Base-by-base conservation (phyloP, 1,284 basidiomycete species). In the Ceratobasidium sp. region DNA sequence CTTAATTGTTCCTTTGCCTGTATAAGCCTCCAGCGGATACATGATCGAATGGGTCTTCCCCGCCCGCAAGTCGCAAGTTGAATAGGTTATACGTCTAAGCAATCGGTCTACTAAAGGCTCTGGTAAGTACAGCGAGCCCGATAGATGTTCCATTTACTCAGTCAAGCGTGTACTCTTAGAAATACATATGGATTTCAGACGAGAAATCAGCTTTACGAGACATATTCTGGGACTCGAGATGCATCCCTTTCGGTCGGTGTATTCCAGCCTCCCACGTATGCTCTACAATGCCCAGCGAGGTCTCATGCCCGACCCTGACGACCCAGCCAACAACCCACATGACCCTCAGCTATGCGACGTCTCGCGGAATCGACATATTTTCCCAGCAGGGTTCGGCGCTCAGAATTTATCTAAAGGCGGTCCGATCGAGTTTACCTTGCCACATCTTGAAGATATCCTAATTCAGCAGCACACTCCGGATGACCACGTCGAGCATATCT, bases 401-500 rank as follows among this genome's bases (percentile, higher is more conserved):
- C n/a, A 16, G n/a, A 18, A 50, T 50, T 18, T 5, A n/a, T 50
- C 48, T n/a, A 50, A 50, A 16, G 20, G 6, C 48, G n/a, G 5
- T 27, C 55, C 62, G 8, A n/a, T 33, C 27, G 38, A 64, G 38
- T 64, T 44, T 62, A 62, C 62, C 27, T 41, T 44, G 10, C 20
- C 38, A 3, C 62, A 44, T 8, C 35, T 64, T 12, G 44, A 64
- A 27, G 20, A n/a, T n/a, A 38, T 64, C 16, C 44, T 64, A 6
- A 55, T 55, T 27, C 35, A 44, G 27, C 35, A 41, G n/a, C 27
- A 64, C 18, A 62, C 23, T 20, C 20, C 20, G 10, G 62, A 64
- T 3, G 55, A 60, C 41, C 52, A 55, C 14, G 59, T 71, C 8
- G 69, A 55, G 18, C 20, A 60, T 41, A 71, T 71, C 35, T 71